A percentile compares a stretch with the other conserved stretches of the same genome.
phyloP scores from a whole-genome alignment of 345 rosid species.

The Anastatica hierochuntica region DNA sequence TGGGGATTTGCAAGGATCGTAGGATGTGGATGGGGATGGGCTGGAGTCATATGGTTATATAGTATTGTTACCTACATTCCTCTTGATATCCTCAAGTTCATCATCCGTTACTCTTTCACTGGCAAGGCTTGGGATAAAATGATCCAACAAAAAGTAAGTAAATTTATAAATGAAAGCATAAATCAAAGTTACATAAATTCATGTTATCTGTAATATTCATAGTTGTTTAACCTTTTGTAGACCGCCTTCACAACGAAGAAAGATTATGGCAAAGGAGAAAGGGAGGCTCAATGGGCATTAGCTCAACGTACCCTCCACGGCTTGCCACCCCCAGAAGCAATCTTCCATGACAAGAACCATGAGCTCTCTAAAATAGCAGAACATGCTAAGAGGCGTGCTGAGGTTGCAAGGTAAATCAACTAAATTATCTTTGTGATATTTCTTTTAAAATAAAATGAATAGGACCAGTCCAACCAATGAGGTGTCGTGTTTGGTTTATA shows the following conservation, averaged over 20 bases:
- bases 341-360: slow-evolving; percentile 30
- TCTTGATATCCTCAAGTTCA: slow-evolving; percentile 65
- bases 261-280: slow-evolving; percentile 65
- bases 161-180: neutral
- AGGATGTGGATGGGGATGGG: slow-evolving; percentile 87
- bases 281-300: slow-evolving; percentile 52
- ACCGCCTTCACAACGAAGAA: slow-evolving; percentile 70
- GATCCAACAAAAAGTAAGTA: slow-evolving; percentile 40
- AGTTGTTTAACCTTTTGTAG: slow-evolving; percentile 17
- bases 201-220: neutral
- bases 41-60: slow-evolving; percentile 58
- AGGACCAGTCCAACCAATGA: neutral
- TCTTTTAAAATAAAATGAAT: neutral
- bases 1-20: slow-evolving; percentile 60
- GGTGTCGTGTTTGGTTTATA: slow-evolving; percentile 9
- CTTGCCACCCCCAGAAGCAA: slow-evolving; percentile 23
- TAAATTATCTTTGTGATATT: no score
- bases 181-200: neutral
- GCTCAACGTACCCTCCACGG: slow-evolving; percentile 75
- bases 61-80: slow-evolving; percentile 55
- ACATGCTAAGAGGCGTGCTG: no score
- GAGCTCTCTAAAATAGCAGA: slow-evolving; percentile 54
- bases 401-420: slow-evolving; percentile 54
- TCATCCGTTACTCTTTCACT: slow-evolving; percentile 45
- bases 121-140: slow-evolving; percentile 63